Base-by-base conservation (phyloP, 306 rosid genomes). In the Macrotyloma uniflorum region DNA sequence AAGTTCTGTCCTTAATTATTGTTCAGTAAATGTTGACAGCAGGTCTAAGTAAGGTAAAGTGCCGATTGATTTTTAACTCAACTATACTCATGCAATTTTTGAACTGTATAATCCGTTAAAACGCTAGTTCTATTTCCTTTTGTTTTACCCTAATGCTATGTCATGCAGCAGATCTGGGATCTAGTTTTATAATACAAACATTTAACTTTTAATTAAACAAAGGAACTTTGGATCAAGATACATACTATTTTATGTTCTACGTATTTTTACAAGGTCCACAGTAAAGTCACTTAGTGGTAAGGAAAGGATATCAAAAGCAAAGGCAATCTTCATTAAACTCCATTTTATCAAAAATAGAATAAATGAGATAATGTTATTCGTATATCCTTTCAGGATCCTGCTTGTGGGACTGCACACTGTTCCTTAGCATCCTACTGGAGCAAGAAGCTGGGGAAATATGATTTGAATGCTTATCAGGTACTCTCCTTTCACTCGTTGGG, bases 391-490 rank as follows among this genome's bases (percentile, higher is more conserved):
- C 55, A 16, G 55, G 55, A 49, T n/a, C 55, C 55, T 49, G 55
- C 55, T 6, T 49, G 55, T 6, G 55, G 23, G 22, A 49, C 23
- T 49, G 55, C 55, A 49, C 55, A 22, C 22, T 54, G 30, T 54
- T 1, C 20, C 16, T 16, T 20, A 1, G 18, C 18, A 20, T 20
- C 2, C 28, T 54, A 89, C 65, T 93, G 96, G 94, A 82, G 90
- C 85, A 84, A 89, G 75, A 86, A 88, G 72, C 74, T 93, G 45
- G 91, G 90, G 6, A 93, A 93, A 84, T 78, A 73, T 72, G 86
- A 91, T 86, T 75, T 93, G 50, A 79, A 84, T 69, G 97, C 93
- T n/a, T 91, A 88, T 67, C 84, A 78, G 93, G 95, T 92, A 82
- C 71, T 80, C 71, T 73, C 38, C 35, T 19, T 40, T 40, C 61